A percentile compares a stretch with the other conserved stretches of the same genome.
Evolutionary conservation across 495 filamentous ascomycete species (phyloP).

Genomic region (Wilcoxina mikolae): DNA sequence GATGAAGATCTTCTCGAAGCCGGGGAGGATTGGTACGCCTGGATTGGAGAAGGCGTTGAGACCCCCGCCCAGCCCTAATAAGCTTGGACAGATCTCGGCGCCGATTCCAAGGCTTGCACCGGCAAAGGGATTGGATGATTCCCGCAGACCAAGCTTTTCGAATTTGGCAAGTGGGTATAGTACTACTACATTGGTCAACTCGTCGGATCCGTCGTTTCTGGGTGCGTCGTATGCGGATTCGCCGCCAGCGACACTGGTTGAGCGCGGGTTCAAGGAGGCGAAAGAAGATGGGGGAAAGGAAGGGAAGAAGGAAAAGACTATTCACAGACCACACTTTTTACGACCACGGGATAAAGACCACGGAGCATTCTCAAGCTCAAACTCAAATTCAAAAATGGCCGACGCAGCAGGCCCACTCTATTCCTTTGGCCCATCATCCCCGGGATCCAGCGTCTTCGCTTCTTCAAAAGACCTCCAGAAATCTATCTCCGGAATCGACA

Average conservation of each 20-base stretch:
- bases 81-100: slow-evolving; percentile 9
- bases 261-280: neutral
- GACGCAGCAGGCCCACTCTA: slow-evolving; percentile 58
- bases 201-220: neutral
- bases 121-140: neutral
- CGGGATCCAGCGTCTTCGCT: slow-evolving; percentile 53
- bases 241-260: slow-evolving; percentile 8
- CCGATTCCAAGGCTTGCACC: neutral
- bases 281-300: slow-evolving; percentile 35
- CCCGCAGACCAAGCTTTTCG: slow-evolving; percentile 1
- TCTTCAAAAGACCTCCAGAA: slow-evolving; percentile 54
- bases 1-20: slow-evolving; percentile 29
- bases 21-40: slow-evolving; percentile 23
- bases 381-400: slow-evolving; percentile 72
- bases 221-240: slow-evolving; percentile 5
- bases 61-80: slow-evolving; percentile 20
- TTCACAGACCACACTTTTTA: slow-evolving; percentile 65
- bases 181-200: neutral
- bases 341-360: slow-evolving; percentile 78
- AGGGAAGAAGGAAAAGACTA: slow-evolving; percentile 49
- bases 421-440: slow-evolving; percentile 60
- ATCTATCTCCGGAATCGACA: slow-evolving; percentile 31
- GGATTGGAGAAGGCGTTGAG: slow-evolving; percentile 20
- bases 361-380: slow-evolving; percentile 69
- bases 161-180: neutral